Evolutionary conservation across 225 moss, liverwort and hornwort species (phyloP), one percentile per base, ranked within the genome.

Genomic region (Lunularia cruciata): DNA sequence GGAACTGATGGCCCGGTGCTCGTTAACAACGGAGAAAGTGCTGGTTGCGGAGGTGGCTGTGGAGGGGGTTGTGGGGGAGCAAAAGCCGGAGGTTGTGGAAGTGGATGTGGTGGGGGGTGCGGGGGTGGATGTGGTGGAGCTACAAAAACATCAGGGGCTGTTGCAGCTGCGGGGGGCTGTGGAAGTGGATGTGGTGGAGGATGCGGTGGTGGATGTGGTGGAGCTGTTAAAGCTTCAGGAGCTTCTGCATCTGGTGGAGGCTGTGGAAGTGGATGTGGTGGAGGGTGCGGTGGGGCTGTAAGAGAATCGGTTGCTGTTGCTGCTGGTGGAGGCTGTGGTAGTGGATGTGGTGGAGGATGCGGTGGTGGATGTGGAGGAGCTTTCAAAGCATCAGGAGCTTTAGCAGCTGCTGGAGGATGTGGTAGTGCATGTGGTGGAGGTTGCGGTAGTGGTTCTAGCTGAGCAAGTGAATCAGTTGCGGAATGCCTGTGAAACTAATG

Each of bases 51-150:
- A 6, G 13, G 40, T 40, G 40, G 40, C 6, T 40, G 40, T 40
- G 40, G 40, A 40, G 40, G 40, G 40, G 40, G 40, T 40, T 40
- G 40, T 40, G 40, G 40, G 13, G 40, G 40, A 40, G 40, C 40
- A 40, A 40, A 40, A 40, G 40, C 40, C 6, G 40, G 40, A 40
- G 13, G 40, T 40, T 40, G 40, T 40, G 59, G 59, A 2, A 37
- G 59, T 60, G 59, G 59, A 35, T 60, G 59, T 22, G 37, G 59
- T 14, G 59, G 59, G 20, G 59, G 59, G 2, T 58, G 58, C 30
- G 14, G 57, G 3, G 34, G 27, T n/a, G 58, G 19, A 18, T 55
- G 13, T 15, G 18, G 12, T 12, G 55, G 55, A 14, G 28, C 55
- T 0, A 31, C 12, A n/a, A n/a, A n/a, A n/a, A n/a, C n/a, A n/a